Evolutionary conservation across 2,329 filamentous ascomycete species (phyloP).

Genomic region (Lecanicillium sp.): DNA sequence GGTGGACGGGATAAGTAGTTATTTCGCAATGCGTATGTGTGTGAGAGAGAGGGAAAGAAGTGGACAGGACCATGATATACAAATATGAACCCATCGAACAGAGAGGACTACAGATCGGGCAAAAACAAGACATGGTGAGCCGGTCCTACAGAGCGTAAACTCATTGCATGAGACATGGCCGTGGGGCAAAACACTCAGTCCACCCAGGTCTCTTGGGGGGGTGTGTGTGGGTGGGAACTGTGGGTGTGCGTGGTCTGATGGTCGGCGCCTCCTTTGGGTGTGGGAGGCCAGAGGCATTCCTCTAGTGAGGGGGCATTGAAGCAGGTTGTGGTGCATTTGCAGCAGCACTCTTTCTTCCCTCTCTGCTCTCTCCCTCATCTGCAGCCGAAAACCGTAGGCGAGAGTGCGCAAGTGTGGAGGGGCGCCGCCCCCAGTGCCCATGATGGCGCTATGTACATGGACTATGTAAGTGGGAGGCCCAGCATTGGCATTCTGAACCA

Average conservation of each 20-base stretch:
- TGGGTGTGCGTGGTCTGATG: not conserved
- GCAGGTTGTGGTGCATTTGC: not conserved
- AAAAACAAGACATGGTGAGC: conserved; percentile 5
- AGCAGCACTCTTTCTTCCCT: no score
- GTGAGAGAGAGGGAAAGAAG: not conserved
- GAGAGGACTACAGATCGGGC: conserved; percentile 1
- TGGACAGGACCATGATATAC: conserved; percentile 3
- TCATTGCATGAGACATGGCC: conserved; percentile 3
- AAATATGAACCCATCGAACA: conserved; percentile 1
- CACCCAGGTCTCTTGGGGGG: not conserved
- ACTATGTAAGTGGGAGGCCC: no score
- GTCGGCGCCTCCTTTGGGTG: conserved; percentile 5
- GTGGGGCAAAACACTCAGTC: conserved; percentile 5
- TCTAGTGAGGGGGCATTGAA: not conserved
- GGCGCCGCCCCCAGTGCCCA: no score
- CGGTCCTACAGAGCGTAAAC: no score
- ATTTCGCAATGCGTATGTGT: not conserved
- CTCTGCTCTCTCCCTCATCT: no score
- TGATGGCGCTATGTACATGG: no score
- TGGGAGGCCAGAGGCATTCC: conserved; percentile 6
- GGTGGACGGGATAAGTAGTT: not conserved
- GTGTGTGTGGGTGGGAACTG: no score
- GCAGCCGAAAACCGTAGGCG: no score
- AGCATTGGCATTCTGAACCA: no score
- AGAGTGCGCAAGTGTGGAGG: no score